Evolutionary conservation across 805 yeast species (phyloP).

Genomic region (Nakazawaea anatomiae): DNA sequence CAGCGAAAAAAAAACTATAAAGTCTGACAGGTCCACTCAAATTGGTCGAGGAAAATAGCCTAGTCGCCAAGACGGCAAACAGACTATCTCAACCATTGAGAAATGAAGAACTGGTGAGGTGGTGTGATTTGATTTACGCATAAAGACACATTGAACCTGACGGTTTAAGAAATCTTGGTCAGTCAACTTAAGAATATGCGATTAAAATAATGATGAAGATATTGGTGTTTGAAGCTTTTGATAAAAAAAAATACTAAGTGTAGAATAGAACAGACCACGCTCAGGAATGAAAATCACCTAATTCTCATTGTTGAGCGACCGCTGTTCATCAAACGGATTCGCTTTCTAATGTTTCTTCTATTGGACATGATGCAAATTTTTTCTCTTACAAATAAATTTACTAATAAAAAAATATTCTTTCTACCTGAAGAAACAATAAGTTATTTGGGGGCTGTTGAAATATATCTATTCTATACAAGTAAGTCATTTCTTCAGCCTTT

Average conservation of each 20-base stretch:
- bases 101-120: not conserved
- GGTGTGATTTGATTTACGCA: constrained; percentile 6
- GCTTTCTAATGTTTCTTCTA: no score
- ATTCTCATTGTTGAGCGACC: not conserved
- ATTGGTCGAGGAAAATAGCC: no score
- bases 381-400: not conserved
- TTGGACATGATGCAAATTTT: not conserved
- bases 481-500: constrained; percentile 14
- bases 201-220: not conserved
- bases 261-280: not conserved
- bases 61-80: no score
- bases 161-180: constrained; percentile 11
- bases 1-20: no score
- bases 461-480: not conserved
- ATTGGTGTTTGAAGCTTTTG: no score
- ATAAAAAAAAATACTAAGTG: no score
- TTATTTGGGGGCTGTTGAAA: not conserved
- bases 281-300: not conserved
- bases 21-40: no score
- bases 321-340: not conserved
- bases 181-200: constrained; percentile 13
- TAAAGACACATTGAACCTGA: constrained; percentile 12
- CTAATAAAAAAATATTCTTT: not conserved
- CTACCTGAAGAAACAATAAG: no score
- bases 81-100: no score